phyloP scores from a whole-genome alignment of 192 early-diverging fungal species.

The Mortierella antarctica region DNA sequence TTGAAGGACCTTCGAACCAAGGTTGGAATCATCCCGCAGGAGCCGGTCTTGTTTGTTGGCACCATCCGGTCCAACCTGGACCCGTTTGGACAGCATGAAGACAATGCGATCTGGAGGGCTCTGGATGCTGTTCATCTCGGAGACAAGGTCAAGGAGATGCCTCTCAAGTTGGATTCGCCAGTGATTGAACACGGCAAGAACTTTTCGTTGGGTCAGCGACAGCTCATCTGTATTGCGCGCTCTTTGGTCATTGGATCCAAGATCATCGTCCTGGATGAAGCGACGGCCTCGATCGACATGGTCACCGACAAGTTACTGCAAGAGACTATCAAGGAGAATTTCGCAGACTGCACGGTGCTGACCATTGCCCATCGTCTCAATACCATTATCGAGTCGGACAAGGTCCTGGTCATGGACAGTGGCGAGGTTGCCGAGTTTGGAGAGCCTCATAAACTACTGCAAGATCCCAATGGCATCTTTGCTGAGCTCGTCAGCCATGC shows the following conservation, averaged over 20 bases:
- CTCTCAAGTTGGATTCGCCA: constrained; percentile 31
- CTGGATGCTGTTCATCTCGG: constrained; percentile 60
- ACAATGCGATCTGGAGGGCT: constrained; percentile 62
- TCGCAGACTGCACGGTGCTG: constrained; percentile 70
- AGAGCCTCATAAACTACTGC: constrained; percentile 65
- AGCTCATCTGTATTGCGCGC: constrained; percentile 75
- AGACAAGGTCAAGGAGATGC: constrained; percentile 38
- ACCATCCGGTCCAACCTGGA: constrained; percentile 78
- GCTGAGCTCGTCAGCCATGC: constrained; percentile 29
- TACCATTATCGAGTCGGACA: constrained; percentile 78
- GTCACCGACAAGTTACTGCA: constrained; percentile 82
- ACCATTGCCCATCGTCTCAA: constrained; percentile 79
- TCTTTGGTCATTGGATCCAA: constrained; percentile 66
- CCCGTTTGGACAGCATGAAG: constrained; percentile 64
- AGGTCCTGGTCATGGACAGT: constrained; percentile 78
- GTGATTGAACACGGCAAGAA: constrained; percentile 68
- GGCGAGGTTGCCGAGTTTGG: constrained; percentile 80
- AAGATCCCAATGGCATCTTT: constrained; percentile 40
- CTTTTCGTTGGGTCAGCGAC: constrained; percentile 72
- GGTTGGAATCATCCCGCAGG: constrained; percentile 70
- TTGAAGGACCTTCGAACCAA: constrained; percentile 73
- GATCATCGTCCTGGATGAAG: constrained; percentile 78
- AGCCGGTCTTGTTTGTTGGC: constrained; percentile 74
- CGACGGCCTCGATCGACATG: constrained; percentile 79
- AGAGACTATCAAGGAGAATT: constrained; percentile 67